A percentile compares a stretch with the other conserved stretches of the same genome.
Evolutionary conservation across 139 green algal genomes (phyloP).

Genomic region (Astrephomene gubernaculifera): DNA sequence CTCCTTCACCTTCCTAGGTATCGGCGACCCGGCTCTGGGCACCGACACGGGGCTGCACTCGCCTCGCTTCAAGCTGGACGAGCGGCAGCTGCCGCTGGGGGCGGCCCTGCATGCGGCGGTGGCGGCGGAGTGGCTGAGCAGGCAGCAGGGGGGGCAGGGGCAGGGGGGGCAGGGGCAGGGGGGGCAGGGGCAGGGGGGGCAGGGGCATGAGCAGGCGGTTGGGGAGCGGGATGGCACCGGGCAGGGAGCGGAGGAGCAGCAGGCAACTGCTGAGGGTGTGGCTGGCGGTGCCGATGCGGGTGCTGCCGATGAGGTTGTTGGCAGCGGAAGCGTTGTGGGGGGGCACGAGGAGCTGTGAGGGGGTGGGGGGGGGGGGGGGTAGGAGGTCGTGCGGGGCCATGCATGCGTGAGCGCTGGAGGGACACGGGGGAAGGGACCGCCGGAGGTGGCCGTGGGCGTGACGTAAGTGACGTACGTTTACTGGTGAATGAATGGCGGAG

Average conservation of each 20-base stretch:
- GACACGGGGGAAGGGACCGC: too few relatives aligned
- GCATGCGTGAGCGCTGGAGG: too few relatives aligned
- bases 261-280: not conserved
- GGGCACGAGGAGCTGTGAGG: not conserved
- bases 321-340: too few relatives aligned
- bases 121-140: slow-evolving; percentile 67
- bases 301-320: too few relatives aligned
- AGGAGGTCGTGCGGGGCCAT: too few relatives aligned
- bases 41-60: slow-evolving; percentile 69
- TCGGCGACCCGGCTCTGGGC: slow-evolving; percentile 72
- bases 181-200: not conserved
- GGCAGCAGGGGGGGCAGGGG: not conserved
- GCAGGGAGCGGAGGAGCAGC: not conserved
- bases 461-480: too few relatives aligned
- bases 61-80: slow-evolving; percentile 58
- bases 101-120: slow-evolving; percentile 81
- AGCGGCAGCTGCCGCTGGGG: slow-evolving; percentile 73
- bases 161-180: not conserved
- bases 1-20: slow-evolving; percentile 86
- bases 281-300: too few relatives aligned
- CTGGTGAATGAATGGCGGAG: too few relatives aligned
- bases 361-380: too few relatives aligned
- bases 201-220: not conserved
- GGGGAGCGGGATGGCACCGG: not conserved
- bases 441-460: too few relatives aligned